phyloP scores from a whole-genome alignment of 106 monocot species.

The Hemerocallis citrina region DNA sequence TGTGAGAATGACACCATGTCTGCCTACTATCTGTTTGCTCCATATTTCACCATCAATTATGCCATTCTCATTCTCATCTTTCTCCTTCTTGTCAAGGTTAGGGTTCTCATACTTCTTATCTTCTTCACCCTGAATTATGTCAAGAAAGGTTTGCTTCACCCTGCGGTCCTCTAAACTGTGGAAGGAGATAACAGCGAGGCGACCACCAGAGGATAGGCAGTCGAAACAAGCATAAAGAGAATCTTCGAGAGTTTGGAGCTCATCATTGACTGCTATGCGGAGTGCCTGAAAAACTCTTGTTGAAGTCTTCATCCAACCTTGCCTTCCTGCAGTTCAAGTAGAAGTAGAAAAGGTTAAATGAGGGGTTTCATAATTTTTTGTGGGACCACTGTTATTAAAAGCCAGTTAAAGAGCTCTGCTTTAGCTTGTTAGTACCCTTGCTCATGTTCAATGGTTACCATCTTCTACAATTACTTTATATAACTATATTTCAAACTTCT shows the following conservation, averaged over 20 bases:
- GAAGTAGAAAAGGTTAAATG: background rate
- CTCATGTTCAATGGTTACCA: no score
- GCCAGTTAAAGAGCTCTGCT: no score
- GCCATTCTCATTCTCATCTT: background rate
- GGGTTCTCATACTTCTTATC: conserved; percentile 2
- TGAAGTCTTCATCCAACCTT: conserved; percentile 94
- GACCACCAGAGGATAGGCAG: conserved; percentile 75
- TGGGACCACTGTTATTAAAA: no score
- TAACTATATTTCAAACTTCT: no score
- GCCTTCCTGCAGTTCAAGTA: conserved; percentile 54
- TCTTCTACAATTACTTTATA: no score
- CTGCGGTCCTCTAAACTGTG: conserved; percentile 97
- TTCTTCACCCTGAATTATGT: conserved; percentile 29
- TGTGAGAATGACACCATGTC: conserved; percentile 57
- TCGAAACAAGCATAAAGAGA: conserved; percentile 74
- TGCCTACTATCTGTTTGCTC: conserved; percentile 62
- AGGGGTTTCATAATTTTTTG: no score
- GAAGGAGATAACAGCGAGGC: conserved; percentile 91
- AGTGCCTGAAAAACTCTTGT: conserved; percentile 94
- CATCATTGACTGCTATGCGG: conserved; percentile 90
- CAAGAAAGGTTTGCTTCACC: conserved; percentile 86
- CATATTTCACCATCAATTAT: conserved; percentile 36
- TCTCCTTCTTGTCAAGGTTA: background rate
- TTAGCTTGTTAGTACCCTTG: no score
- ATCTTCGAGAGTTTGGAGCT: conserved; percentile 64